Conservation (phyloP, 106 monocot genomes). For the Dioscorea dumetorum region DNA sequence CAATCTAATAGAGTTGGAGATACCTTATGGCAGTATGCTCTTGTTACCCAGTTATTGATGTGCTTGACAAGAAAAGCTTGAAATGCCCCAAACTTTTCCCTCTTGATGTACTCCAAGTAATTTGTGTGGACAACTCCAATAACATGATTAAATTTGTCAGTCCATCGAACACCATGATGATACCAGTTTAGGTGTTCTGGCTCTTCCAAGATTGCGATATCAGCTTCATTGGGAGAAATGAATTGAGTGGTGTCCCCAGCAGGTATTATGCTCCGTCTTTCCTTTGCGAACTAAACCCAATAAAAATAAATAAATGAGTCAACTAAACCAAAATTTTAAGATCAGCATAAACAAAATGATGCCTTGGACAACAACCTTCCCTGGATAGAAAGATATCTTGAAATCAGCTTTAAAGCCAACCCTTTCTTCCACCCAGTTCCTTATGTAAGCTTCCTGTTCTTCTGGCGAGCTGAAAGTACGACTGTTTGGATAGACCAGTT, state of each 20-base stretch:
- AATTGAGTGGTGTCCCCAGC: constrained; percentile 2
- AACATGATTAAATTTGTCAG: neutral
- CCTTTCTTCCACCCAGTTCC: constrained; percentile 90
- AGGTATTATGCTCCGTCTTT: constrained; percentile 5
- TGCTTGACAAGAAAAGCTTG: neutral
- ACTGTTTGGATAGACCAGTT: constrained; percentile 84
- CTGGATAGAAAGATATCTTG: constrained; percentile 97
- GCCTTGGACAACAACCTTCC: constrained; percentile 54
- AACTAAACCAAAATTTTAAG: too few species aligned
- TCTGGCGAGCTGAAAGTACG: constrained; percentile 73
- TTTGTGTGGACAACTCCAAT: constrained; percentile 4
- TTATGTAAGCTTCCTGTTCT: constrained; percentile 90
- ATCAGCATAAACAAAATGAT: too few species aligned
- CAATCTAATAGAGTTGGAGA: neutral
- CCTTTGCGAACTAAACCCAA: neutral
- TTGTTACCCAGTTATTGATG: neutral
- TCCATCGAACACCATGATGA: constrained; percentile 1
- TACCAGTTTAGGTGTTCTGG: neutral
- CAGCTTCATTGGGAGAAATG: neutral
- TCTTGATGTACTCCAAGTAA: neutral
- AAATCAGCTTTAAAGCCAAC: constrained; percentile 87
- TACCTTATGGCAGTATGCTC: constrained; percentile 2
- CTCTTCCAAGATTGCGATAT: neutral
- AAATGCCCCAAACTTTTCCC: neutral
- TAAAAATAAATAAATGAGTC: too few species aligned